Evolutionary conservation across 345 rosid genomes (phyloP), one percentile per base, ranked within the genome.

Genomic region (Boechera retrofracta): DNA sequence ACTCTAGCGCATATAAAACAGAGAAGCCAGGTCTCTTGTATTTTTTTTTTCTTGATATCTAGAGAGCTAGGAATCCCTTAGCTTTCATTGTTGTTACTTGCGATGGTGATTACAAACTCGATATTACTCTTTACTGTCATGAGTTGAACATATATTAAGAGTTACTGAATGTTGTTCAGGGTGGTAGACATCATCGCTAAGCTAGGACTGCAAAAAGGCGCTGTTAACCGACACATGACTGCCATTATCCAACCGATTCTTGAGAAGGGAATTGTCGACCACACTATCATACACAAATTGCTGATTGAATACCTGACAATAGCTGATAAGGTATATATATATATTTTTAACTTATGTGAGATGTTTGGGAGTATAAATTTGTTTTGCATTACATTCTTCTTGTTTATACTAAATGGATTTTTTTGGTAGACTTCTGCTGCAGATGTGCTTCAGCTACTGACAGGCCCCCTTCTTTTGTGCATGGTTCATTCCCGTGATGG

Each of bases 401-500:
- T 58, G 62, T 13, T 5, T 48, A 13, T 59, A 71, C 81, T 80
- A 77, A 82, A 49, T 66, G 67, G 0, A 47, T 44, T 5, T 53
- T 36, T 41, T 68, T 71, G 64, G 54, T 70, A 95, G 99, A 55
- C 89, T 49, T 86, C 99, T 80, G 98, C 97, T 62, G 84, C 88
- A 83, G 91, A 86, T 77, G 71, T 87, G 72, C 77, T 96, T 76
- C 89, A 93, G 78, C 98, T 89, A 60, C 64, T 95, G 69, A 84
- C 90, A 1, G 89, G 99, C 41, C 82, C 91, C 2, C 98, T 88
- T 62, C 92, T 96, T 81, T 81, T 87, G 64, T 91, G 99, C 77
- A 91, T 96, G 92, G 85, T 91, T 79, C 99, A 96, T 82, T 89
- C 98, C 15, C 89, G 87, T 75, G 98, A 96, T 74, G 99, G 99